Evolutionary conservation across 176 grass and related monocot species (phyloP).

Genomic region (Musa acuminata): DNA sequence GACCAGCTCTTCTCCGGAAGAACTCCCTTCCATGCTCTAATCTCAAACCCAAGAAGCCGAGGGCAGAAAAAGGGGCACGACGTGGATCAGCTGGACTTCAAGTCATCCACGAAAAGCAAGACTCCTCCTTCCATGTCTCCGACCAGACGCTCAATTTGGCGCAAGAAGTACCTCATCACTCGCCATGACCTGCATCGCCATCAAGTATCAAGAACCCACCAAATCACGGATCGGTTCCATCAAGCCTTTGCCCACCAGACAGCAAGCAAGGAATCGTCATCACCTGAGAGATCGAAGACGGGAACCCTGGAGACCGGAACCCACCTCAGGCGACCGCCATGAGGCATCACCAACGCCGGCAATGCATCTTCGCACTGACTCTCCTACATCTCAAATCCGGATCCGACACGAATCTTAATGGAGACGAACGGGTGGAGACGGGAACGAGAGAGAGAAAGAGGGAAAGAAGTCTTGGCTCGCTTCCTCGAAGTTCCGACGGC

Average conservation of each 20-base stretch:
- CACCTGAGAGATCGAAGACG: background rate
- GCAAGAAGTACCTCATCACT: conserved; percentile 68
- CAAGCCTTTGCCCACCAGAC: conserved; percentile 9
- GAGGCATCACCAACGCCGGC: conserved; percentile 27
- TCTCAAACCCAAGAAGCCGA: conserved; percentile 4
- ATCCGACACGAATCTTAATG: conserved; percentile 16
- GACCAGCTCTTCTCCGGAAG: conserved; percentile 55
- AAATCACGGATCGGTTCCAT: background rate
- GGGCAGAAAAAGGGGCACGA: conserved; percentile 15
- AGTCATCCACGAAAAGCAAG: conserved; percentile 59
- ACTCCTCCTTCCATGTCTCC: conserved; percentile 65
- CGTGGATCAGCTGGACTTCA: conserved; percentile 62
- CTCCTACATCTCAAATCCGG: conserved; percentile 1
- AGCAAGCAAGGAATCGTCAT: background rate
- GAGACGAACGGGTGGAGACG: background rate
- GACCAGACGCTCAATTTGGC: conserved; percentile 51
- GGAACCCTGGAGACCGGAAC: conserved; percentile 3
- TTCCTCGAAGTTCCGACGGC: background rate
- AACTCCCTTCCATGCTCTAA: conserved; percentile 74
- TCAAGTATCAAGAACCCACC: conserved; percentile 13
- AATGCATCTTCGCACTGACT: conserved; percentile 2
- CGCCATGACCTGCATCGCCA: conserved; percentile 23
- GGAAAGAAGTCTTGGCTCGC: background rate
- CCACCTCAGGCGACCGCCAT: conserved; percentile 46
- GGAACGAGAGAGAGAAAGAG: too few species aligned